Evolutionary conservation across 2,329 filamentous ascomycete genomes (phyloP), one percentile per base, ranked within the genome.

Genomic region (Diaporthe eres): DNA sequence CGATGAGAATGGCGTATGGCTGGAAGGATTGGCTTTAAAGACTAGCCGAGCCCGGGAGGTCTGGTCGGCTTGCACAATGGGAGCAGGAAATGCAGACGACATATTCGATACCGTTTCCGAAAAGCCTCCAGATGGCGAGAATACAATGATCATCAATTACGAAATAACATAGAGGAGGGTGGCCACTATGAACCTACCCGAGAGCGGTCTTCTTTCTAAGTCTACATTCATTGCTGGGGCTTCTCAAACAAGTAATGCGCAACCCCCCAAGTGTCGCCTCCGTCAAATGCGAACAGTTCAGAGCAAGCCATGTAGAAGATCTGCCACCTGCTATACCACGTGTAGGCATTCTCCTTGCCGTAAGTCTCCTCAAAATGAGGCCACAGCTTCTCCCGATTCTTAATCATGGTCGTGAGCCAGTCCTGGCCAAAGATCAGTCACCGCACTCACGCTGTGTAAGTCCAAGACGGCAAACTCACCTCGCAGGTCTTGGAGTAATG

Each of bases 281-380:
- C 90, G 51, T 90, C 87, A 81, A 90, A 92, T 55, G 89, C 90
- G 82, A 72, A 49, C 77, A 94, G 82, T 84, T 94, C 92, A 60
- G 91, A 91, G 83, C 92, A 94, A 39, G 92, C 92, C 88, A 94
- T 87, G 81, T 93, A 93, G 78, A 94, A 94, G 47, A 94, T 90
- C 84, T 94, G 90, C 92, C 93, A 94, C 74, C 92, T 86, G 80
- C 93, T 89, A 81, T 90, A 94, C 92, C 92, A 94, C 72, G 88
- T 91, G 63, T 84, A 80, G 0, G 90, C 88, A 28, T 91, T 86
- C 22, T 89, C 86, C 80, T 90, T 88, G 3, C 92, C 91, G 82
- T 94, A 94, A 12, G 91, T 94, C 82, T 92, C 89, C 60, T 89
- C 85, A 72, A 94, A 80, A 79, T 91, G 88, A 63, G 90, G 90